Evolutionary conservation across 2,329 filamentous ascomycete species (phyloP).

Genomic region (Aspergillus carbonarius): DNA sequence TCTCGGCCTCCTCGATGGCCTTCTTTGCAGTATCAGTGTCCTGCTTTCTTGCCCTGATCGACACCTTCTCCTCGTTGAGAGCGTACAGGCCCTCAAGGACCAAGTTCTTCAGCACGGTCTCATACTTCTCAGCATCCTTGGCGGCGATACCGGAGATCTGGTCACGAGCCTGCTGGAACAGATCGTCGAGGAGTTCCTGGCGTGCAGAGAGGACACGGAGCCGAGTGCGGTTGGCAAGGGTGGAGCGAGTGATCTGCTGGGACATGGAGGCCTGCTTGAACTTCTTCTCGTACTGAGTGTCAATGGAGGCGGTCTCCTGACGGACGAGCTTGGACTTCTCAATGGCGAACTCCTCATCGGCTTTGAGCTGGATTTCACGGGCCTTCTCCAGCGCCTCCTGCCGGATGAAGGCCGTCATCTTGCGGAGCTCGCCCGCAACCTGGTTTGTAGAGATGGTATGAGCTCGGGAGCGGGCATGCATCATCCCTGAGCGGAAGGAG

Average conservation of each 20-base stretch:
- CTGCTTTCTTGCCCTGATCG: slow-evolving; percentile 73
- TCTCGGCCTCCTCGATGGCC: slow-evolving; percentile 71
- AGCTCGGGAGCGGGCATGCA: slow-evolving; percentile 22
- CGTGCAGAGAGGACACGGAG: slow-evolving; percentile 82
- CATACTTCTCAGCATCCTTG: slow-evolving; percentile 61
- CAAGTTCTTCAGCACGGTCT: slow-evolving; percentile 72
- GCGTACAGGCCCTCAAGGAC: slow-evolving; percentile 89
- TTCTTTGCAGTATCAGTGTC: slow-evolving; percentile 75
- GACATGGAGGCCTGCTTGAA: slow-evolving; percentile 98
- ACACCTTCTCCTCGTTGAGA: slow-evolving; percentile 75
- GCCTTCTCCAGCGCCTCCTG: slow-evolving; percentile 97
- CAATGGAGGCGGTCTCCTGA: slow-evolving; percentile 90
- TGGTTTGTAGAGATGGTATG: slow-evolving; percentile 40
- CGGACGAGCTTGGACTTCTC: slow-evolving; percentile 98
- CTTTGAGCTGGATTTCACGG: slow-evolving; percentile 95
- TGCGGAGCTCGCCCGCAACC: slow-evolving; percentile 97
- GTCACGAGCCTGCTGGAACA: slow-evolving; percentile 79
- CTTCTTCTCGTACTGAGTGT: slow-evolving; percentile 94
- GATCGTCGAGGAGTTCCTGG: slow-evolving; percentile 84
- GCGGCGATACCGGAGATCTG: slow-evolving; percentile 66
- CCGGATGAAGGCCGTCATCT: slow-evolving; percentile 99
- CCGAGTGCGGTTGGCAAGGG: slow-evolving; percentile 91
- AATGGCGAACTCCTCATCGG: slow-evolving; percentile 97
- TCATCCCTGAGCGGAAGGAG: slow-evolving; percentile 4
- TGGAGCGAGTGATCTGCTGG: slow-evolving; percentile 97